Conservation (phyloP, 2,329 filamentous ascomycete species). For the Colletotrichum sidae region DNA sequence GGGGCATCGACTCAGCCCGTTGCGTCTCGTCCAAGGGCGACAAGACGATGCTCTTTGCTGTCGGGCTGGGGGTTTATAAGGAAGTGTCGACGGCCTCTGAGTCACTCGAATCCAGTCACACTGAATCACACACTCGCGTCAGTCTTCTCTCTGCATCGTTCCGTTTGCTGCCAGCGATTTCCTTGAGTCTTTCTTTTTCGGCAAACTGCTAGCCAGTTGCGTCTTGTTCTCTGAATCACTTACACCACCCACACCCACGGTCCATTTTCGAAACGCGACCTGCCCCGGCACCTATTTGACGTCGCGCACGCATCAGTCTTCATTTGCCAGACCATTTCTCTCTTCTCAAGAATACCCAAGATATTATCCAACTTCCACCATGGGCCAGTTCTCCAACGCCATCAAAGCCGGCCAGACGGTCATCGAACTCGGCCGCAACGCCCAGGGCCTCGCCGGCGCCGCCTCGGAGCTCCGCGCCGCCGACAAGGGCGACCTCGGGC, state of each 20-base stretch:
- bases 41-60: constrained; percentile 16
- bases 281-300: neutral
- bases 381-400: constrained; percentile 46
- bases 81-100: neutral
- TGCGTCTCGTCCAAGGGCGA: constrained; percentile 1
- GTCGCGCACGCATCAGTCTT: neutral
- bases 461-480: constrained; percentile 46
- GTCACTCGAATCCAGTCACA: neutral
- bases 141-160: constrained; percentile 6
- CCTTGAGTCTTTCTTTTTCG: constrained; percentile 15
- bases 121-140: neutral
- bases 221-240: neutral
- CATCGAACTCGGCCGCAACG: constrained; percentile 47
- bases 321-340: neutral
- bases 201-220: constrained; percentile 3
- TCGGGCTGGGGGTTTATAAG: constrained; percentile 11
- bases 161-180: constrained; percentile 3
- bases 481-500: constrained; percentile 49
- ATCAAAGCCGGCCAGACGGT: constrained; percentile 49
- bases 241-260: neutral
- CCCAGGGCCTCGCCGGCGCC: constrained; percentile 42
- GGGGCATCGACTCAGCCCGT: constrained; percentile 22
- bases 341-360: neutral
- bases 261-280: neutral
- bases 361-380: constrained; percentile 30